Conservation (phyloP, 2,329 filamentous ascomycete genomes). For the Bipolaris cookei region DNA sequence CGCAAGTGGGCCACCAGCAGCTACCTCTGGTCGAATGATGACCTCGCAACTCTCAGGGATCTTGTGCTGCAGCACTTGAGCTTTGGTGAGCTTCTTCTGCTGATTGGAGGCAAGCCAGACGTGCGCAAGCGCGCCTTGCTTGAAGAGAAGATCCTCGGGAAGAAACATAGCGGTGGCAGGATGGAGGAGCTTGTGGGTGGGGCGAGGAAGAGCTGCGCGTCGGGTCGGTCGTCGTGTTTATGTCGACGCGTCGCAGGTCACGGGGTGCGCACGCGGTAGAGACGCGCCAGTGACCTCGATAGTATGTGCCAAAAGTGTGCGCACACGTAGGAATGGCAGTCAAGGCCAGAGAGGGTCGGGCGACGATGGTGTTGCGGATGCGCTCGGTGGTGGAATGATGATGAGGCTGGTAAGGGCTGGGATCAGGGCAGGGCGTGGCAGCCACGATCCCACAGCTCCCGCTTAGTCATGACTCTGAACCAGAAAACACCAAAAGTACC, state of each 20-base stretch:
- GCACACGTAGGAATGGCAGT: slow-evolving; percentile 32
- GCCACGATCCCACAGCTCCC: slow-evolving; percentile 6
- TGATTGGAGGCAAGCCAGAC: slow-evolving; percentile 98
- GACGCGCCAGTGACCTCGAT: slow-evolving; percentile 30
- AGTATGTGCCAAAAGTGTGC: slow-evolving; percentile 25
- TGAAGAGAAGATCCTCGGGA: slow-evolving; percentile 91
- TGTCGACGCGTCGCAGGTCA: slow-evolving; percentile 40
- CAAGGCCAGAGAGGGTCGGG: slow-evolving; percentile 19
- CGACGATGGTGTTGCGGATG: slow-evolving; percentile 32
- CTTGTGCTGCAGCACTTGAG: slow-evolving; percentile 92
- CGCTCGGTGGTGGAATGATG: slow-evolving; percentile 28
- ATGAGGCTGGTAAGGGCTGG: slow-evolving; percentile 19
- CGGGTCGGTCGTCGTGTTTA: slow-evolving; percentile 37
- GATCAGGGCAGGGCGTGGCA: slow-evolving; percentile 11
- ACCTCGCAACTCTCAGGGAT: slow-evolving; percentile 93
- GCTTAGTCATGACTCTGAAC: slow-evolving; percentile 12
- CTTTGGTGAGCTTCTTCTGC: slow-evolving; percentile 97
- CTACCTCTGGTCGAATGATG: slow-evolving; percentile 76
- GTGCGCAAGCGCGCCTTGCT: slow-evolving; percentile 94
- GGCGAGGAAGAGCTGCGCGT: slow-evolving; percentile 28
- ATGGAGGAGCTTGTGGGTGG: slow-evolving; percentile 17
- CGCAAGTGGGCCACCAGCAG: slow-evolving; percentile 84
- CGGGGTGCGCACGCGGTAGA: slow-evolving; percentile 31
- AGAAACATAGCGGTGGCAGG: slow-evolving; percentile 78
- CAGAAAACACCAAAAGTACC: background rate